These are phyloP conservation scores for Tricharina praecox DNA, from an alignment of 495 filamentous ascomycete genomes.

Conservation along the genomic window DNA sequence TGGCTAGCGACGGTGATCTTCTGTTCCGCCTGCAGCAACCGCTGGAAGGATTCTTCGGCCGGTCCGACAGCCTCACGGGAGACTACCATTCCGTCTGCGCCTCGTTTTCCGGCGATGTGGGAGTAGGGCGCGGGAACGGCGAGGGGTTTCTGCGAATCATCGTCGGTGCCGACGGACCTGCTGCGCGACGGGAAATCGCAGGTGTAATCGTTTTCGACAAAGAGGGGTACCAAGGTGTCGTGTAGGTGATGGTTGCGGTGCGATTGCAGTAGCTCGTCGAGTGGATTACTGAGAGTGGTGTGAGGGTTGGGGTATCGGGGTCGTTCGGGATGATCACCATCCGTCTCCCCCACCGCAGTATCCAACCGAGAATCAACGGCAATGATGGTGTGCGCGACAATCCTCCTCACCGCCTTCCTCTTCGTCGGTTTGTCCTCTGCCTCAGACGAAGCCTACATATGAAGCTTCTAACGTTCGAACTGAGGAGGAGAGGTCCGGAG, in stretches of 20 bases:
- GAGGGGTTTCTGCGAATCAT: slow-evolving; percentile 2
- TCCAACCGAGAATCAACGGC: too few relatives aligned
- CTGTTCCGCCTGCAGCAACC: slow-evolving; percentile 8
- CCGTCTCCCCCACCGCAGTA: too few relatives aligned
- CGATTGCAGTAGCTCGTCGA: slow-evolving; percentile 9
- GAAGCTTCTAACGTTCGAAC: too few relatives aligned
- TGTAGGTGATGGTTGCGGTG: slow-evolving; percentile 14
- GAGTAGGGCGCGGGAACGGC: slow-evolving; percentile 17
- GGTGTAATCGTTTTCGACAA: slow-evolving; percentile 18
- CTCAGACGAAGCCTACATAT: too few relatives aligned
- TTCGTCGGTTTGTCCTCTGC: too few relatives aligned
- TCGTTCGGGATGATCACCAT: too few relatives aligned
- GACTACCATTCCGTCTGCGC: slow-evolving; percentile 10
- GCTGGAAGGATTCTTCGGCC: slow-evolving; percentile 6
- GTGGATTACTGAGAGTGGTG: not conserved
- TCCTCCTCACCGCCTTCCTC: too few relatives aligned
- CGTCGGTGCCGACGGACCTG: slow-evolving; percentile 15
- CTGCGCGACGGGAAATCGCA: slow-evolving; percentile 32
- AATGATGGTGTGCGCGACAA: too few relatives aligned
- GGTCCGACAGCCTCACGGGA: slow-evolving; percentile 8
- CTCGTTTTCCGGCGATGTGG: slow-evolving; percentile 17
- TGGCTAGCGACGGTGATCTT: slow-evolving; percentile 16
- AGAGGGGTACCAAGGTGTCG: slow-evolving; percentile 17
- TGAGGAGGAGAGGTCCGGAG: too few relatives aligned
- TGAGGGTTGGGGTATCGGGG: not conserved